phyloP scores from a whole-genome alignment of 306 rosid species.

The Lathyrus oleraceus region DNA sequence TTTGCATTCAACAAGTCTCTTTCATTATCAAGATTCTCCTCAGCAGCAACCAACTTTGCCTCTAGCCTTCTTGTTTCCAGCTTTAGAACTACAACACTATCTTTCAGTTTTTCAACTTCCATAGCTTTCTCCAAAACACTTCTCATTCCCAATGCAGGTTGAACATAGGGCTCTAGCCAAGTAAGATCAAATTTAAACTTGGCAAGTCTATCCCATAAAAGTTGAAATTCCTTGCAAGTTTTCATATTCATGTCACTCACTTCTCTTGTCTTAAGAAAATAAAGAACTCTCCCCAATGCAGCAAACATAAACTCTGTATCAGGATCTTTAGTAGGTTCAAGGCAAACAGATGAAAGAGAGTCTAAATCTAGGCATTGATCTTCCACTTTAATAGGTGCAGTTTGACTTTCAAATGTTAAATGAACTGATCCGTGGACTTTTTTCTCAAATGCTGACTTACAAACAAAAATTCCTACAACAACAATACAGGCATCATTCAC shows the following conservation, averaged over 20 bases:
- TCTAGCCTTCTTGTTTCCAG: conserved; percentile 1
- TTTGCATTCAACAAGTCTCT: conserved; percentile 6
- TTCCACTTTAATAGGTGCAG: not conserved
- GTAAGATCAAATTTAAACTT: conserved; percentile 27
- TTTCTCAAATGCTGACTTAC: not conserved
- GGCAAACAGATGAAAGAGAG: not conserved
- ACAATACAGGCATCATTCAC: not conserved
- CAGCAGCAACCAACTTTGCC: conserved; percentile 16
- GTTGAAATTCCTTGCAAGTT: not conserved
- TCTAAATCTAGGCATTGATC: not conserved
- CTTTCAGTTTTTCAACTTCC: not conserved
- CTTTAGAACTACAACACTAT: conserved; percentile 6
- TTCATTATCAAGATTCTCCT: conserved; percentile 12
- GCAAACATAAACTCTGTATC: not conserved
- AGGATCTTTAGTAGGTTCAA: not conserved
- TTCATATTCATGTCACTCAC: not conserved
- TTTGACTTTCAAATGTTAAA: not conserved
- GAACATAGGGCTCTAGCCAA: conserved; percentile 40
- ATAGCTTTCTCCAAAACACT: not conserved
- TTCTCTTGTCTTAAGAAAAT: conserved; percentile 18
- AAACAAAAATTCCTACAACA: not conserved
- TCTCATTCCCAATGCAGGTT: conserved; percentile 24
- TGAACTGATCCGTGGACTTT: not conserved
- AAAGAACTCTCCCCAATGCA: conserved; percentile 31
- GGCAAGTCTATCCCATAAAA: conserved; percentile 35